Base-by-base conservation (phyloP, 2,329 filamentous ascomycete genomes). In the Neopestalotiopsis sp. region DNA sequence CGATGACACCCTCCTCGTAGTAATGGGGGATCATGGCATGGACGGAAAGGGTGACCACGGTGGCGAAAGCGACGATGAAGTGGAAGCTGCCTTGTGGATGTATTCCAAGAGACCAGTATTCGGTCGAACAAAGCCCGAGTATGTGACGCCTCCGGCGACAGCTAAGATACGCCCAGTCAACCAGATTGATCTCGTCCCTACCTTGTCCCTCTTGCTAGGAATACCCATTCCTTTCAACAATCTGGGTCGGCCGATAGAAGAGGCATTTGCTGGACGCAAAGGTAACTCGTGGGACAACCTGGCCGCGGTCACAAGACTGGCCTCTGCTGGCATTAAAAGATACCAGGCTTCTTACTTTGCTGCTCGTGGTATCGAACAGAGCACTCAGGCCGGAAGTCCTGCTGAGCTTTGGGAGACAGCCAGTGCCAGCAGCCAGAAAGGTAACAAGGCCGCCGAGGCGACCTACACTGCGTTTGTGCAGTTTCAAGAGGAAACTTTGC, bases 21-120 rank as follows among this genome's bases (percentile, higher is more conserved):
- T 99, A 14, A 97, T 99, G 94, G 96, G 96, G n/a, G 96, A 99
- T 78, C 96, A 99, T 77, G 96, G 96, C 12, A 99, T 99, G 96
- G 96, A 99, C 79, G 85, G 89, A 70, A 98, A 99, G 82, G 96
- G 96, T 20, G 96, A 99, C 73, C 96, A 99, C 77, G 96, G 96
- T n/a, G 96, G 96, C 67, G 96, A 99, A 83, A 98, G 95, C 40
- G 94, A 98, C 74, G 94, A 98, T 72, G 96, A 99, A 79, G 89
- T 99, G 6, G 91, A 99, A 80, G 94, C 96, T 68, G 94, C 96
- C 2, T 81, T 99, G 61, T 99, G 96, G 95, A 97, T 99, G 94
- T 99, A 98, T 79, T 97, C 96, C 1, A 97, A 95, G 80, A 91
- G 89, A 74, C 90, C 90, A 0, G 80, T 93, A 10, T 99, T 99